Evolutionary conservation across 345 rosid species (phyloP).

Genomic region (Mangifera indica): DNA sequence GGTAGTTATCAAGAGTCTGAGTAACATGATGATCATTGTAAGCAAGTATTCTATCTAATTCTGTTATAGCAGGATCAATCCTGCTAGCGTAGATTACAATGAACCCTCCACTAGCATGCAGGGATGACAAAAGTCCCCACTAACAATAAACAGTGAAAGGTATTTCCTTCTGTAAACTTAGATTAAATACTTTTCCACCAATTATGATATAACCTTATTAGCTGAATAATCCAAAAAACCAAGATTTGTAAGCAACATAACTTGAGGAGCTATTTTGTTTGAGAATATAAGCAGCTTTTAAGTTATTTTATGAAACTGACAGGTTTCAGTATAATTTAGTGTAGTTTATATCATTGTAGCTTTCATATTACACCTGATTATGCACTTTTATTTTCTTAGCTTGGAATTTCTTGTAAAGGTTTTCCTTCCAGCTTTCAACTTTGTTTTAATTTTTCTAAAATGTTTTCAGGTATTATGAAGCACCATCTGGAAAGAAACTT

Average conservation of each 20-base stretch:
- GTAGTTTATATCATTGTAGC: background rate
- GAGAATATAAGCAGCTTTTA: background rate
- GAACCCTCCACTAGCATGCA: background rate
- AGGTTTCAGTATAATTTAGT: background rate
- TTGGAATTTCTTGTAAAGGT: background rate
- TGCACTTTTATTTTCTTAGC: background rate
- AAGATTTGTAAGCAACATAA: background rate
- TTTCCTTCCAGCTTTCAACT: background rate
- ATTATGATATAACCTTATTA: background rate
- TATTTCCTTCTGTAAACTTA: background rate
- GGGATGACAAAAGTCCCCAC: background rate
- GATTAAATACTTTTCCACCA: background rate
- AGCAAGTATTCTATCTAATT: background rate
- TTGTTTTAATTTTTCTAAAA: background rate
- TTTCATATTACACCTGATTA: background rate
- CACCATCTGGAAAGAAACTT: constrained; percentile 89
- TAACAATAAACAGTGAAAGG: background rate
- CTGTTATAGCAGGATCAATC: background rate
- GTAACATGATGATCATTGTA: background rate
- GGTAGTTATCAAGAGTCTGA: background rate
- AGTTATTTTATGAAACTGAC: background rate
- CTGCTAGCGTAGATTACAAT: background rate
- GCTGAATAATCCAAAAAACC: background rate
- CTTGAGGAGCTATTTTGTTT: background rate
- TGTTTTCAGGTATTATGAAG: constrained; percentile 72